Conservation (phyloP, 1,139 yeast species). For the Sugiyamaella xylanicola region DNA sequence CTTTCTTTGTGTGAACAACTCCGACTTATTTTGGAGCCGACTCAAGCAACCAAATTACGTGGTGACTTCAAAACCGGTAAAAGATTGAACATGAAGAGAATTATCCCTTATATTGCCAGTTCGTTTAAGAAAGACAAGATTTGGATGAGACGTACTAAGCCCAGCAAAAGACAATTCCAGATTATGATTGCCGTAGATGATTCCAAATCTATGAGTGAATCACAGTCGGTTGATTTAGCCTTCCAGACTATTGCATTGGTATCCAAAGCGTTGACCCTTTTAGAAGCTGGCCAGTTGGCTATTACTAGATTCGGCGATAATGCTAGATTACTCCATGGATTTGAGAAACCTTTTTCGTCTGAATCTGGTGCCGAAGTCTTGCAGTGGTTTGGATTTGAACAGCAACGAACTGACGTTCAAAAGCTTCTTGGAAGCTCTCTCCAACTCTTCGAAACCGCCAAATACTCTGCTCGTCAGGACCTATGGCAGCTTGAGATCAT, state of each 20-base stretch:
- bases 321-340: slow-evolving; percentile 84
- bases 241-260: slow-evolving; percentile 94
- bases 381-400: slow-evolving; percentile 91
- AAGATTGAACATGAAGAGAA: slow-evolving; percentile 93
- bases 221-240: slow-evolving; percentile 85
- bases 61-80: slow-evolving; percentile 99
- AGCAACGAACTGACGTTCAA: slow-evolving; percentile 80
- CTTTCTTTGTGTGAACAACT: slow-evolving; percentile 90
- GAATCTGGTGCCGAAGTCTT: slow-evolving; percentile 83
- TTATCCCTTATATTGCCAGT: slow-evolving; percentile 96
- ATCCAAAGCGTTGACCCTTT: slow-evolving; percentile 87
- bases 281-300: slow-evolving; percentile 92
- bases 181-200: slow-evolving; percentile 98
- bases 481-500: slow-evolving; percentile 94
- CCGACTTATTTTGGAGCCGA: slow-evolving; percentile 90
- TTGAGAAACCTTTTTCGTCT: slow-evolving; percentile 78
- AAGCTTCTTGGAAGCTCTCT: slow-evolving; percentile 73
- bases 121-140: slow-evolving; percentile 97
- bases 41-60: slow-evolving; percentile 85
- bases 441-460: slow-evolving; percentile 71
- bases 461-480: slow-evolving; percentile 48
- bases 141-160: slow-evolving; percentile 97
- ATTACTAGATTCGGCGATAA: slow-evolving; percentile 89
- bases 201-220: slow-evolving; percentile 96
- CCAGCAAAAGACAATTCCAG: slow-evolving; percentile 95